Evolutionary conservation across 345 rosid species (phyloP).

Genomic region (Salix koriyanagi): DNA sequence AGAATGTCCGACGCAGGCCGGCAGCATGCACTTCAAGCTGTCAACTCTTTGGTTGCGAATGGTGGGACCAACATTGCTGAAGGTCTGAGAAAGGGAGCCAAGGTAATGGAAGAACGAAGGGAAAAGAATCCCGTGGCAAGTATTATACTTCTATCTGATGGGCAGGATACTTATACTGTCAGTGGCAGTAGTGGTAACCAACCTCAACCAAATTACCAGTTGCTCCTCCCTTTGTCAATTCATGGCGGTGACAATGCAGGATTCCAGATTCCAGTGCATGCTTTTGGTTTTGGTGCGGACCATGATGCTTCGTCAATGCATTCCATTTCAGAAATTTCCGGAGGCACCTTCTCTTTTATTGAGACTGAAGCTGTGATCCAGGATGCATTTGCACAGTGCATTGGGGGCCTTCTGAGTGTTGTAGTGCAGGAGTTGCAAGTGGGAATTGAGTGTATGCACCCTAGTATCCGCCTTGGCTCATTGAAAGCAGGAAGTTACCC

Average conservation of each 20-base stretch:
- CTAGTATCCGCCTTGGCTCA: conserved; percentile 47
- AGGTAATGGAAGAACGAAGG: conserved; percentile 80
- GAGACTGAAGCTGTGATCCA: conserved; percentile 87
- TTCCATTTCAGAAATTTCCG: conserved; percentile 79
- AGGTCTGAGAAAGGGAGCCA: conserved; percentile 87
- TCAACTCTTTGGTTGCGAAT: conserved; percentile 80
- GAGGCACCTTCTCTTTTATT: conserved; percentile 93
- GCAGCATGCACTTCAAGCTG: conserved; percentile 79
- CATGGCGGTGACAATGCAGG: conserved; percentile 44
- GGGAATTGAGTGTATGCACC: conserved; percentile 49
- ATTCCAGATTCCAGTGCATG: conserved; percentile 79
- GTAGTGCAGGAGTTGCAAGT: conserved; percentile 84
- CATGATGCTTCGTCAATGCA: conserved; percentile 94
- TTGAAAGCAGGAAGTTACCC: conserved; percentile 80
- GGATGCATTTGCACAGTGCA: conserved; percentile 98
- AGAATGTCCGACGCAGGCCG: conserved; percentile 76
- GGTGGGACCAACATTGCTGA: conserved; percentile 98
- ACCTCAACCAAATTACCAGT: conserved; percentile 52
- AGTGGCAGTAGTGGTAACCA: conserved; percentile 48
- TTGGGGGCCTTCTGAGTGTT: conserved; percentile 93
- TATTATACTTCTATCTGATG: conserved; percentile 86
- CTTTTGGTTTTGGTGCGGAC: conserved; percentile 92
- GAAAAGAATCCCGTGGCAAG: conserved; percentile 83
- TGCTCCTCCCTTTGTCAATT: conserved; percentile 63
- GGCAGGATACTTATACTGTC: conserved; percentile 77